A percentile compares a stretch with the other conserved stretches of the same genome.
These are phyloP conservation scores for Fusarium compactum DNA, from an alignment of 2,329 filamentous ascomycete genomes.

Conservation along the genomic window DNA sequence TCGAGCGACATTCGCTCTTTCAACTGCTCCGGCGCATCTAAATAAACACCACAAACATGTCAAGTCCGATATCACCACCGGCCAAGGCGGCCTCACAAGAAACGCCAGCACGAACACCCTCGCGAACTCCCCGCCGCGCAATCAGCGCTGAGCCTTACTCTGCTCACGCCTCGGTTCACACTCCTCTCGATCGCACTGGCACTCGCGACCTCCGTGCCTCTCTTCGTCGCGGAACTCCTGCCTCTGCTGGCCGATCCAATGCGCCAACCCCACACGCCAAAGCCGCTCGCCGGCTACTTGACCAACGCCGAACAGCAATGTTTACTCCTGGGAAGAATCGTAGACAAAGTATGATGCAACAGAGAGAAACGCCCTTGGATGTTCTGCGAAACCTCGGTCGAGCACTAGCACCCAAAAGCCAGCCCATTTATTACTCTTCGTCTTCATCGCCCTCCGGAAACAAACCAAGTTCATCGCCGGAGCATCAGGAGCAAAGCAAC, in stretches of 20 bases:
- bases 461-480: constrained; percentile 48
- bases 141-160: constrained; percentile 55
- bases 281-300: constrained; percentile 69
- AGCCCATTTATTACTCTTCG: constrained; percentile 61
- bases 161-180: constrained; percentile 56
- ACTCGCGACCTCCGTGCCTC: constrained; percentile 55
- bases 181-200: constrained; percentile 56
- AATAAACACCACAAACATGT: constrained; percentile 33
- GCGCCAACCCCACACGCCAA: constrained; percentile 70
- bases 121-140: constrained; percentile 49
- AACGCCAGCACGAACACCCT: constrained; percentile 36
- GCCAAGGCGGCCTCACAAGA: constrained; percentile 26
- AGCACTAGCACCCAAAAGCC: constrained; percentile 63
- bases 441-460: constrained; percentile 54
- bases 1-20: constrained; percentile 2
- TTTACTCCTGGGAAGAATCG: constrained; percentile 71
- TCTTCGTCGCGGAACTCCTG: constrained; percentile 57
- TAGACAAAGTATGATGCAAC: constrained; percentile 67
- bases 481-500: constrained; percentile 57
- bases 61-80: constrained; percentile 30
- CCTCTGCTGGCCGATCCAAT: constrained; percentile 59
- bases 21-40: constrained; percentile 11
- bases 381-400: constrained; percentile 66
- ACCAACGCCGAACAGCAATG: constrained; percentile 69
- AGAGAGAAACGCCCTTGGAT: constrained; percentile 68